Evolutionary conservation across 169 alveolate species (phyloP).

Genomic region (Condylostoma magnum): DNA sequence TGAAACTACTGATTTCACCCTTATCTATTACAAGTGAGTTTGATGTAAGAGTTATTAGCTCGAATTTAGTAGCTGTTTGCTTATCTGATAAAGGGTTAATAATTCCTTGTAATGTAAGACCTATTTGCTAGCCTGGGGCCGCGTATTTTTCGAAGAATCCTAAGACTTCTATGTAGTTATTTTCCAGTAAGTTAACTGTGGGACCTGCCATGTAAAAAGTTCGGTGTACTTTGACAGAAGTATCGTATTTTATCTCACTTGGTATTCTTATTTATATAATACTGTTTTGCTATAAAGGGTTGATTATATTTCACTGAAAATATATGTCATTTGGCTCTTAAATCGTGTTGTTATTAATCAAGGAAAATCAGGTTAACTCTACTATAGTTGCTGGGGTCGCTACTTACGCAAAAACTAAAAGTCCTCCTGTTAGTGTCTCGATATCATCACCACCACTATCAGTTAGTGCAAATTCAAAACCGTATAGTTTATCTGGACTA

Average conservation of each 20-base stretch:
- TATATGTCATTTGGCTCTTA: not conserved
- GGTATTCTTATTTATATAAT: constrained; percentile 18
- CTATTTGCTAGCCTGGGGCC: not conserved
- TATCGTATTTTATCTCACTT: not conserved
- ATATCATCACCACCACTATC: not conserved
- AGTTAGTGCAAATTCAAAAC: not conserved
- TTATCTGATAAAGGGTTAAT: constrained; percentile 7
- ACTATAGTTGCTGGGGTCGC: not conserved
- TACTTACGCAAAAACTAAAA: not conserved
- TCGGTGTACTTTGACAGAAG: not conserved
- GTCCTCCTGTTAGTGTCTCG: not conserved
- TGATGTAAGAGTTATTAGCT: not conserved
- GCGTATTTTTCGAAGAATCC: not conserved
- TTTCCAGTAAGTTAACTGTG: not conserved
- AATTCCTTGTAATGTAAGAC: not conserved
- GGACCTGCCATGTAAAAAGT: not conserved
- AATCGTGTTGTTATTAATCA: not conserved
- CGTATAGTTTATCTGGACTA: not conserved
- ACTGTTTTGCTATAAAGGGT: not conserved
- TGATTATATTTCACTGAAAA: not conserved
- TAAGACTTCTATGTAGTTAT: not conserved
- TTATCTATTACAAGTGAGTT: not conserved
- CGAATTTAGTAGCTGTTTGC: constrained; percentile 11
- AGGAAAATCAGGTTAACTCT: not conserved
- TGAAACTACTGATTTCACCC: not conserved